A percentile compares a stretch with the other conserved stretches of the same genome.
Evolutionary conservation across 768 basidiomycete genomes (phyloP).

Genomic region (Mycena venus): DNA sequence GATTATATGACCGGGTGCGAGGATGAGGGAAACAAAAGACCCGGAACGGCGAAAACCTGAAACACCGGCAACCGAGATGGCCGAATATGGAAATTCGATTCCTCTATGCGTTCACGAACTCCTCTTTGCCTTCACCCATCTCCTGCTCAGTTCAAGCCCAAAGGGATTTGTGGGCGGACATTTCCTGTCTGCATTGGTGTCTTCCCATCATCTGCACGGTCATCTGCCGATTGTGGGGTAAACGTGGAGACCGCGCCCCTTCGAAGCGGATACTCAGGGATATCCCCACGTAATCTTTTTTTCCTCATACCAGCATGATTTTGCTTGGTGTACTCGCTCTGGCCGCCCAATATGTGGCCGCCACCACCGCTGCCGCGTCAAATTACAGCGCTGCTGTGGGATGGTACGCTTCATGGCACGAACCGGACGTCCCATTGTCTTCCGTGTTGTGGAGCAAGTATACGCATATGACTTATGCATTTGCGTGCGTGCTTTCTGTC

Average conservation of each 20-base stretch:
- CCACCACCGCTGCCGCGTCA: conserved; percentile 23
- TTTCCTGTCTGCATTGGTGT: no score
- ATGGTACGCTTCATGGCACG: conserved; percentile 82
- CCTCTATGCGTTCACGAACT: no score
- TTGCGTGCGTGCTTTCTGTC: conserved; percentile 65
- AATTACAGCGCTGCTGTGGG: conserved; percentile 57
- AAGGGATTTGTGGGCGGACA: no score
- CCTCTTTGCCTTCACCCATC: no score
- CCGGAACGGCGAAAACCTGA: no score
- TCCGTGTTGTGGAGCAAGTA: conserved; percentile 77
- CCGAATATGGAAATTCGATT: no score
- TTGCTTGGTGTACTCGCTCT: conserved; percentile 21
- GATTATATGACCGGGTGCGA: no score
- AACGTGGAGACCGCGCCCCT: conserved; percentile 26
- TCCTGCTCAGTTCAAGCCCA: no score
- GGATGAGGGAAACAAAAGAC: no score
- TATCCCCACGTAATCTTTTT: not conserved
- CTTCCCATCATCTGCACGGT: conserved; percentile 11
- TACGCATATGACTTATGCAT: conserved; percentile 77
- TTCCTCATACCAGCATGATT: conserved; percentile 16
- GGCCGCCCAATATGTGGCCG: conserved; percentile 1
- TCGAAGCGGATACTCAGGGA: not conserved
- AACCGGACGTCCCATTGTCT: conserved; percentile 61
- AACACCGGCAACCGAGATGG: no score
- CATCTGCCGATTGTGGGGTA: conserved; percentile 23